Evolutionary conservation across 495 filamentous ascomycete genomes (phyloP).

Genomic region (Hypomontagnella monticulosa): DNA sequence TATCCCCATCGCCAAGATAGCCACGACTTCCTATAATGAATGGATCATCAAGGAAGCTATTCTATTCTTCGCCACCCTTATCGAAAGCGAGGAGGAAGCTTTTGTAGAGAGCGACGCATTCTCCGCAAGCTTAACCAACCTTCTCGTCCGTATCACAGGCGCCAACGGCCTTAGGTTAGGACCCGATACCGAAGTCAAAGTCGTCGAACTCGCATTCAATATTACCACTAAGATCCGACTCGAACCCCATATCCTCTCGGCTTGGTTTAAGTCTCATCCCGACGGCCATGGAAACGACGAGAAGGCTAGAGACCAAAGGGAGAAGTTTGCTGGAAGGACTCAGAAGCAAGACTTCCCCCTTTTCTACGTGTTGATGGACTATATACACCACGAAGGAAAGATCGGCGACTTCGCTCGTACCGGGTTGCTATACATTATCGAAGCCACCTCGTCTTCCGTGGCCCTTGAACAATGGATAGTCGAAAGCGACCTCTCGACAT

Average conservation of each 20-base stretch:
- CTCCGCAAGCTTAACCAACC: constrained; percentile 80
- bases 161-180: constrained; percentile 67
- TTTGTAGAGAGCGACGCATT: constrained; percentile 88
- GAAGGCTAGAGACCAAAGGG: constrained; percentile 56
- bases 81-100: constrained; percentile 95
- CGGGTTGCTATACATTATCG: constrained; percentile 93
- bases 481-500: constrained; percentile 92
- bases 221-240: constrained; percentile 94
- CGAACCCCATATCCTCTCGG: constrained; percentile 81
- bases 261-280: constrained; percentile 78
- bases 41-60: constrained; percentile 83
- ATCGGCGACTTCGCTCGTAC: constrained; percentile 98
- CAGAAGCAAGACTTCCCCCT: constrained; percentile 94
- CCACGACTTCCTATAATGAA: constrained; percentile 79
- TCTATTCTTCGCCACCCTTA: constrained; percentile 82
- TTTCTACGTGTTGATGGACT: constrained; percentile 94
- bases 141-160: constrained; percentile 74
- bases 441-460: constrained; percentile 84
- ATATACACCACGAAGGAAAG: constrained; percentile 92
- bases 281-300: constrained; percentile 51
- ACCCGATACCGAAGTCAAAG: constrained; percentile 79
- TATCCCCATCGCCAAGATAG: constrained; percentile 85
- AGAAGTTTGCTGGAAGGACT: constrained; percentile 83
- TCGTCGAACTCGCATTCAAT: constrained; percentile 92
- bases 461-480: constrained; percentile 94